A percentile compares a stretch with the other conserved stretches of the same genome.
Conservation (phyloP, 768 basidiomycete species). For the Podaxis pistillaris region DNA sequence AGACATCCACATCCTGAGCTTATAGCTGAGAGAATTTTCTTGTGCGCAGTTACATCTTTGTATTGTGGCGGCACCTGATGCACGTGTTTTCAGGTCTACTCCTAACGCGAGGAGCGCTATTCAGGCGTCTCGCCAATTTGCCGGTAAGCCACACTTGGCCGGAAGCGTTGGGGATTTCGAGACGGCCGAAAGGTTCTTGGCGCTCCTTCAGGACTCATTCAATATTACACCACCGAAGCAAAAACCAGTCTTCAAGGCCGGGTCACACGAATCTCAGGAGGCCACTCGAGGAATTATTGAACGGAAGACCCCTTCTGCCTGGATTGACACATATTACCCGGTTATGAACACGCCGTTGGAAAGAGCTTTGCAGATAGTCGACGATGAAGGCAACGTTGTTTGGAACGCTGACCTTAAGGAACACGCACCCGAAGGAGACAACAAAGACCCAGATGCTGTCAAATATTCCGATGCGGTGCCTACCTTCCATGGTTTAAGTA, state of each 20-base stretch:
- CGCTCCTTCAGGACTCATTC: conserved; percentile 67
- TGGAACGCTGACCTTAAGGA: conserved; percentile 60
- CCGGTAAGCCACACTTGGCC: conserved; percentile 70
- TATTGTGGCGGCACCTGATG: not conserved
- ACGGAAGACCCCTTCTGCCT: conserved; percentile 54
- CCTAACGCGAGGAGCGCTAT: conserved; percentile 41
- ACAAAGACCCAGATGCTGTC: conserved; percentile 70
- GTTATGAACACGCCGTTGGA: conserved; percentile 78
- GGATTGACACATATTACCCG: conserved; percentile 90
- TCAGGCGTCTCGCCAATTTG: conserved; percentile 53
- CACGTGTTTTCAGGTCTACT: not conserved
- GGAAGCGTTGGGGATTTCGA: conserved; percentile 59
- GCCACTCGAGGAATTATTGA: conserved; percentile 59
- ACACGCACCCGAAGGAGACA: conserved; percentile 43
- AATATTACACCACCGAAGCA: conserved; percentile 41
- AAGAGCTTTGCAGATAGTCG: conserved; percentile 42
- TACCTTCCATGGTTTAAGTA: conserved; percentile 83
- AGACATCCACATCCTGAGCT: not conserved
- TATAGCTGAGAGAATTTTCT: conserved; percentile 1
- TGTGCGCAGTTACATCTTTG: not conserved
- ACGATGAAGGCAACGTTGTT: not conserved
- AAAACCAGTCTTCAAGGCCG: conserved; percentile 69
- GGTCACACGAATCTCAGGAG: conserved; percentile 60
- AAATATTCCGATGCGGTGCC: conserved; percentile 67
- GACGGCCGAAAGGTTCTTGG: conserved; percentile 66